Evolutionary conservation across 495 filamentous ascomycete genomes (phyloP).

Genomic region (Tuber umbilicatum): DNA sequence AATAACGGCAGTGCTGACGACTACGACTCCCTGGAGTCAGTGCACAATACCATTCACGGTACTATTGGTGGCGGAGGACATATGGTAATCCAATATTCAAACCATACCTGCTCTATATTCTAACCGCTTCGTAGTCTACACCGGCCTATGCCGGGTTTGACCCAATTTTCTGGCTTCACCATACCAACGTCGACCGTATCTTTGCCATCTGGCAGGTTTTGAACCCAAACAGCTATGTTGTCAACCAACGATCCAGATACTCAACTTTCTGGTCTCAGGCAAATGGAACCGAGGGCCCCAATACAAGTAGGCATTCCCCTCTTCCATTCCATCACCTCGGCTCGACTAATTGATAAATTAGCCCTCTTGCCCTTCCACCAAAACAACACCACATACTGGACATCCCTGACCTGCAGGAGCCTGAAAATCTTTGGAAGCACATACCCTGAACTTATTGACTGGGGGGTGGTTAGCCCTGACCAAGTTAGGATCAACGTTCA

Average conservation of each 20-base stretch:
- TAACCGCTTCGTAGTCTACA: conserved; percentile 9
- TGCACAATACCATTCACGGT: conserved; percentile 33
- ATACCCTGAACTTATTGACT: conserved; percentile 49
- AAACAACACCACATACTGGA: conserved; percentile 41
- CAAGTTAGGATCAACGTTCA: conserved; percentile 40
- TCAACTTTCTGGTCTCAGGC: conserved; percentile 29
- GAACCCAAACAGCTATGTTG: conserved; percentile 31
- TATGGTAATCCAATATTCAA: conserved; percentile 47
- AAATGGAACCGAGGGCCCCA: conserved; percentile 23
- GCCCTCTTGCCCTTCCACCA: conserved; percentile 44
- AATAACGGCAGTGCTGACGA: conserved; percentile 54
- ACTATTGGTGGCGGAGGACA: conserved; percentile 29
- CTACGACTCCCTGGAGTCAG: conserved; percentile 38
- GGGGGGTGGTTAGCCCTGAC: conserved; percentile 34
- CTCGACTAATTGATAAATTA: conserved; percentile 7
- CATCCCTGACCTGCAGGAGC: conserved; percentile 37
- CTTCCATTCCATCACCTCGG: neutral
- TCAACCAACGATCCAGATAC: conserved; percentile 14
- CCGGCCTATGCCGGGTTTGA: conserved; percentile 50
- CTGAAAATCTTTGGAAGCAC: conserved; percentile 47
- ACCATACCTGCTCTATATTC: neutral
- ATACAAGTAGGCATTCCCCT: conserved; percentile 19
- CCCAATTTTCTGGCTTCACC: conserved; percentile 66
- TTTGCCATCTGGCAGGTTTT: conserved; percentile 63
- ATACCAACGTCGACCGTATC: conserved; percentile 57